These are phyloP conservation scores for Lotmaria passim DNA, from an alignment of 208 protist genomes.

Conservation along the genomic window DNA sequence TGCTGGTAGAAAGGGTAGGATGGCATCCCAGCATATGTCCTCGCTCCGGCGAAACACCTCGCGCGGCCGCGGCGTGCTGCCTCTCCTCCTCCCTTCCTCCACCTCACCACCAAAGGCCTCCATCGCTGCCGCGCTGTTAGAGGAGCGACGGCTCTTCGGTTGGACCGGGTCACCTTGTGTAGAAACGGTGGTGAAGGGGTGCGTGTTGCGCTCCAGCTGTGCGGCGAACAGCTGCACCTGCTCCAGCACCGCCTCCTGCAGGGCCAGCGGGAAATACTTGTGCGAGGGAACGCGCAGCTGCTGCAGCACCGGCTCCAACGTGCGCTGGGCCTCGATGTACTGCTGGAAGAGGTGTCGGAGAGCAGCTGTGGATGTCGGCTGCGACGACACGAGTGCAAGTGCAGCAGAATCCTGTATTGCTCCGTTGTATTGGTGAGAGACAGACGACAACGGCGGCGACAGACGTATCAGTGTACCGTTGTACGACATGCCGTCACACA, in stretches of 20 bases:
- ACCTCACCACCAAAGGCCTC: not conserved
- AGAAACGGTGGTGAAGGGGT: not conserved
- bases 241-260: conserved; percentile 28
- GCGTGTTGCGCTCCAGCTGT: not conserved
- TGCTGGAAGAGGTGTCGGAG: conserved; percentile 18
- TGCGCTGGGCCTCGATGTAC: conserved; percentile 29
- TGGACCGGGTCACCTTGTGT: not conserved
- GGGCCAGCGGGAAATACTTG: conserved; percentile 2
- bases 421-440: too few species aligned
- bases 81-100: not conserved
- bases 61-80: not conserved
- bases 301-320: conserved; percentile 6
- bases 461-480: not conserved
- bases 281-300: conserved; percentile 1
- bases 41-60: not conserved
- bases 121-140: not conserved
- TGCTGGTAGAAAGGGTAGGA: conserved; percentile 9
- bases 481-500: not conserved
- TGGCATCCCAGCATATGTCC: conserved; percentile 14
- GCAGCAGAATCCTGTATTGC: too few species aligned
- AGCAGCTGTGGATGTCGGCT: not conserved
- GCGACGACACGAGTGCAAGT: not conserved
- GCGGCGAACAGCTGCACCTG: conserved; percentile 25
- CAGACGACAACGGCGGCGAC: not conserved
- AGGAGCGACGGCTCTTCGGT: not conserved